Conservation (phyloP, 331 rosid species). For the Cydonia oblonga region DNA sequence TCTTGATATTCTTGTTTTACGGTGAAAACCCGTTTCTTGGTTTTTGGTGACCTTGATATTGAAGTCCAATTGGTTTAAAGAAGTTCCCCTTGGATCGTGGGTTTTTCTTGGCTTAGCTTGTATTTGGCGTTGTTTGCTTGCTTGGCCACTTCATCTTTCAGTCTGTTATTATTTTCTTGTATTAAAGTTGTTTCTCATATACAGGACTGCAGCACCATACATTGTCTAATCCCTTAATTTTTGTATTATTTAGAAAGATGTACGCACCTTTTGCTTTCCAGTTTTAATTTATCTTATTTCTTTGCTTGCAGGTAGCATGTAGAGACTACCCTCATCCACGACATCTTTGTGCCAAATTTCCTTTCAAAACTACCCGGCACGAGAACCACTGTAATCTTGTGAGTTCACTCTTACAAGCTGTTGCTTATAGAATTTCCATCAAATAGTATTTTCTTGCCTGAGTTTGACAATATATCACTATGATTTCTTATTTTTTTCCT, state of each 20-base stretch:
- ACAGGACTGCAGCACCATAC: neutral
- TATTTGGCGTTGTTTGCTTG: neutral
- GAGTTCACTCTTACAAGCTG: constrained; percentile 7
- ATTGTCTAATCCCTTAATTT: neutral
- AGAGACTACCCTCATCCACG: constrained; percentile 85
- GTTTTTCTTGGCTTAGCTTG: too few relatives aligned
- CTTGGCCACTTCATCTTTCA: constrained; percentile 3
- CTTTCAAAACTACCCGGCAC: constrained; percentile 55
- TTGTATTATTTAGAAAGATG: constrained; percentile 1
- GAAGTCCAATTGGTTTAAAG: neutral
- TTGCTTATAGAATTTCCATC: neutral
- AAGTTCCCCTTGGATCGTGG: constrained; percentile 4
- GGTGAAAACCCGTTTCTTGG: neutral
- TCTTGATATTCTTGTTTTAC: neutral
- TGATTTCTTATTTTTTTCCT: constrained; percentile 1
- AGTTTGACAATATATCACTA: neutral
- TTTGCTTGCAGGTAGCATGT: constrained; percentile 61
- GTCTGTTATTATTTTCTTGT: neutral
- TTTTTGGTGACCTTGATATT: neutral
- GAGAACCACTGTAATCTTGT: constrained; percentile 51
- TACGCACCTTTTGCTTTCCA: neutral
- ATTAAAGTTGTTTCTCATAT: neutral
- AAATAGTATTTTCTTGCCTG: neutral
- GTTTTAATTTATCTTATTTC: neutral
- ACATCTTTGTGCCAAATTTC: constrained; percentile 59